Conservation (phyloP, 2,329 filamentous ascomycete species). For the Cordyceps fumosorosea region DNA sequence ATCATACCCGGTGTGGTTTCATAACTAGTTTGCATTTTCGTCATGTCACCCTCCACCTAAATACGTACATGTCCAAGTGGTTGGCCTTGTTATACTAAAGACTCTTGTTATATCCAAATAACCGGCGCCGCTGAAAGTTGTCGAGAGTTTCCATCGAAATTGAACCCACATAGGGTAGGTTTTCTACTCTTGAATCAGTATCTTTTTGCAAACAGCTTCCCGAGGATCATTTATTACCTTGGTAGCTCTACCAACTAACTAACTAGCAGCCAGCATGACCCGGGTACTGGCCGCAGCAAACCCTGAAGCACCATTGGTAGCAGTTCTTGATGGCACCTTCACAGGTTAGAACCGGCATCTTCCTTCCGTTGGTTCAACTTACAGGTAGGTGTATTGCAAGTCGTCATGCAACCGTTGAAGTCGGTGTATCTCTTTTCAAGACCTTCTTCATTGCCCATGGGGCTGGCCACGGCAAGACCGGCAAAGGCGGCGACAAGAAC, state of each 20-base stretch:
- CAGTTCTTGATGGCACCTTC: slow-evolving; percentile 8
- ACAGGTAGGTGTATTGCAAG: slow-evolving; percentile 9
- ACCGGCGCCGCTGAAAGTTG: not conserved
- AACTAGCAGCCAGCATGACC: not conserved
- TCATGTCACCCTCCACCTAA: not conserved
- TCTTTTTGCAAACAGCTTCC: not conserved
- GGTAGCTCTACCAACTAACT: not conserved
- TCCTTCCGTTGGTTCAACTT: no score
- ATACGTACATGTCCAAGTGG: not conserved
- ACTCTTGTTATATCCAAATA: not conserved
- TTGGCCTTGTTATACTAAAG: no score
- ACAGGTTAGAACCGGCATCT: no score
- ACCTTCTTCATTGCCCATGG: not conserved
- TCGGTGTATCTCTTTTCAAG: slow-evolving; percentile 15
- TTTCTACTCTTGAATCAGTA: not conserved
- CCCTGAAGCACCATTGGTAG: slow-evolving; percentile 5
- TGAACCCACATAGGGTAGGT: not conserved
- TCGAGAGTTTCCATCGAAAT: not conserved
- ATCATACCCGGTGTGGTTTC: no score
- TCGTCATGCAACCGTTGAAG: slow-evolving; percentile 8
- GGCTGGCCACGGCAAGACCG: slow-evolving; percentile 7
- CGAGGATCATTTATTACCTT: not conserved
- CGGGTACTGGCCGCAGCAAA: slow-evolving; percentile 4
- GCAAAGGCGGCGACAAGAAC: slow-evolving; percentile 9
- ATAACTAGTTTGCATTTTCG: not conserved